These are phyloP conservation scores for Sporothrix mexicana DNA, from an alignment of 2,329 filamentous ascomycete species.

Conservation along the genomic window DNA sequence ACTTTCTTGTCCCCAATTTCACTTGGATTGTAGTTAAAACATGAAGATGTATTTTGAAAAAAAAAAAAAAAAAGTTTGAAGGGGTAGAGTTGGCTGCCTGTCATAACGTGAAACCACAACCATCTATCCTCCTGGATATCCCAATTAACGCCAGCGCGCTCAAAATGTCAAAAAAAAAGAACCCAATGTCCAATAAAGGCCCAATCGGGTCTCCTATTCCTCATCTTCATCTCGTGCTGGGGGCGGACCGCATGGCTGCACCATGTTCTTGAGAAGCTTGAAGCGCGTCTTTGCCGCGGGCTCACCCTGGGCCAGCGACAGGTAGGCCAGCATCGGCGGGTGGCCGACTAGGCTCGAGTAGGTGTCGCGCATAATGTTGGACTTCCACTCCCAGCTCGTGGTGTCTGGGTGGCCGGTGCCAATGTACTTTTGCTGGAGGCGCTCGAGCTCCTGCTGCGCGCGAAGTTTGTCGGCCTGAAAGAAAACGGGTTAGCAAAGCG, in stretches of 20 bases:
- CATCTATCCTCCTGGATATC: neutral
- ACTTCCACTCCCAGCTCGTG: constrained; percentile 95
- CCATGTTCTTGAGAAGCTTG: constrained; percentile 81
- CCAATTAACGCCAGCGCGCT: constrained; percentile 7
- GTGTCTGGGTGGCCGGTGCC: constrained; percentile 97
- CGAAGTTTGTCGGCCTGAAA: constrained; percentile 91
- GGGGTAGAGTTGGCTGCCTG: too few relatives aligned
- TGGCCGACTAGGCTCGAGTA: constrained; percentile 90
- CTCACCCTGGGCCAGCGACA: constrained; percentile 88
- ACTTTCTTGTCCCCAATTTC: too few relatives aligned
- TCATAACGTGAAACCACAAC: neutral
- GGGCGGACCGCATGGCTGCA: constrained; percentile 66
- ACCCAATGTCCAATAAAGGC: neutral
- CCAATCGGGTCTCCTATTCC: neutral
- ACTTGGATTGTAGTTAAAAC: too few relatives aligned
- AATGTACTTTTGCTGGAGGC: constrained; percentile 92
- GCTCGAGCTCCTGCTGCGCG: constrained; percentile 95
- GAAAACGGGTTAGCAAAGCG: neutral
- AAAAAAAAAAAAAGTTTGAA: too few relatives aligned
- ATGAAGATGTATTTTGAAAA: too few relatives aligned
- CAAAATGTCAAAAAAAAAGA: neutral
- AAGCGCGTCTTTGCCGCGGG: constrained; percentile 78
- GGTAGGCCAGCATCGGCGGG: constrained; percentile 84
- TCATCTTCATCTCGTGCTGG: constrained; percentile 60
- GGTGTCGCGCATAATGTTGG: constrained; percentile 93